phyloP scores from a whole-genome alignment of 2,329 filamentous ascomycete species.

The Cylindrodendrum hubeiense region DNA sequence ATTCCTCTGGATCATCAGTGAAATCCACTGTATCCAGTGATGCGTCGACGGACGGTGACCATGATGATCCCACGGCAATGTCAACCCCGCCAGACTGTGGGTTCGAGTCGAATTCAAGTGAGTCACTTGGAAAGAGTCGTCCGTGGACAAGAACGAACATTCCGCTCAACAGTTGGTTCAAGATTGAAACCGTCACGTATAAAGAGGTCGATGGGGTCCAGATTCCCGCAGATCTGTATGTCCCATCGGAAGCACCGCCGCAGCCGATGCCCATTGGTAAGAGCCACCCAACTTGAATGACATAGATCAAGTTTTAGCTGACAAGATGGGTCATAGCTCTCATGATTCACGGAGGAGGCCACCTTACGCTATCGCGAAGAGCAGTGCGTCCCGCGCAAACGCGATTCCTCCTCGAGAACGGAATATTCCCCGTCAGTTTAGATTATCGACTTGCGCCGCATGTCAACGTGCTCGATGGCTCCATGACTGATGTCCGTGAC shows the following conservation, averaged over 20 bases:
- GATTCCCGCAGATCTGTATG: conserved; percentile 30
- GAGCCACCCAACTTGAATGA: not conserved
- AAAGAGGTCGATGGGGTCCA: conserved; percentile 30
- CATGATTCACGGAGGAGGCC: conserved; percentile 31
- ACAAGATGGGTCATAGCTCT: conserved; percentile 14
- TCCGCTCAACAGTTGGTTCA: conserved; percentile 18
- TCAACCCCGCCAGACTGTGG: conserved; percentile 16
- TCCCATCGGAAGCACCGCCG: conserved; percentile 18
- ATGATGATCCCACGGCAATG: conserved; percentile 23
- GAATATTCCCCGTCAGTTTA: conserved; percentile 23
- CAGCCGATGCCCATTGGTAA: conserved; percentile 26
- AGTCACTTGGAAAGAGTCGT: conserved; percentile 14
- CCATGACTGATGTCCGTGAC: conserved; percentile 26
- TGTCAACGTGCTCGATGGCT: conserved; percentile 21
- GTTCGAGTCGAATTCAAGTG: conserved; percentile 5
- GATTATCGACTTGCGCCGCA: conserved; percentile 29
- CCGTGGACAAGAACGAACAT: conserved; percentile 16
- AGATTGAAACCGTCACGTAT: conserved; percentile 30
- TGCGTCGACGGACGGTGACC: conserved; percentile 6
- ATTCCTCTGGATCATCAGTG: conserved; percentile 11
- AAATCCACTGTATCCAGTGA: not conserved
- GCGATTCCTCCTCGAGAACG: conserved; percentile 18
- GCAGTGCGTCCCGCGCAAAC: conserved; percentile 25
- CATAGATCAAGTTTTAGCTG: conserved; percentile 1
- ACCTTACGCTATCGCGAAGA: conserved; percentile 25